Conservation (phyloP, 202 grass and related monocot species). For the Schoenoplectus triqueter region DNA sequence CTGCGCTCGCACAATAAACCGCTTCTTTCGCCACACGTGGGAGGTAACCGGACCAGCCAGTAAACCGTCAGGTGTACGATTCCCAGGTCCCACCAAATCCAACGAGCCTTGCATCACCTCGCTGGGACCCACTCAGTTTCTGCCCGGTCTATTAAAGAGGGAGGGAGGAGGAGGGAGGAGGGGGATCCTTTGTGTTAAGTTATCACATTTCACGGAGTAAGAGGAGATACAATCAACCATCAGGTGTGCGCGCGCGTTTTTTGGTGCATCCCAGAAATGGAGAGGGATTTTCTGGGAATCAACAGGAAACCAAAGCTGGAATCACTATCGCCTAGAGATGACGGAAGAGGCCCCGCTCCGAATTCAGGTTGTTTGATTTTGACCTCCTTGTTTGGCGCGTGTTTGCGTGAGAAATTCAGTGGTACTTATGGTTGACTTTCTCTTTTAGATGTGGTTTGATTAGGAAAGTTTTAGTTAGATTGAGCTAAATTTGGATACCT, state of each 20-base stretch:
- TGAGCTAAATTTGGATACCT: constrained; percentile 17
- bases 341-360: neutral
- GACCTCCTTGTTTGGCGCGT: neutral
- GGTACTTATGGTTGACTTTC: neutral
- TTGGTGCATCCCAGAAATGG: constrained; percentile 2
- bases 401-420: neutral
- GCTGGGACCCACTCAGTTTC: too few relatives aligned
- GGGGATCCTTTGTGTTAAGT: too few relatives aligned
- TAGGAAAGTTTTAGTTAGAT: constrained; percentile 6
- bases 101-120: neutral
- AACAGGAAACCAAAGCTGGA: neutral
- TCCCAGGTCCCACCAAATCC: constrained; percentile 33
- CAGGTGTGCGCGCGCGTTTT: neutral
- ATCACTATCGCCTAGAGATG: neutral
- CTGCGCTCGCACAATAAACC: constrained; percentile 18
- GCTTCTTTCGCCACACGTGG: neutral
- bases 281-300: constrained; percentile 40
- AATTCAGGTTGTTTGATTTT: constrained; percentile 28
- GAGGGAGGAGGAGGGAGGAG: neutral
- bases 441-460: constrained; percentile 33
- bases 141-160: neutral
- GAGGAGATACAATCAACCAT: neutral
- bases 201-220: too few relatives aligned
- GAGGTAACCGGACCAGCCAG: constrained; percentile 20
- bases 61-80: constrained; percentile 34